phyloP scores from a whole-genome alignment of 345 rosid genomes.

The Rhodomyrtus tomentosa region DNA sequence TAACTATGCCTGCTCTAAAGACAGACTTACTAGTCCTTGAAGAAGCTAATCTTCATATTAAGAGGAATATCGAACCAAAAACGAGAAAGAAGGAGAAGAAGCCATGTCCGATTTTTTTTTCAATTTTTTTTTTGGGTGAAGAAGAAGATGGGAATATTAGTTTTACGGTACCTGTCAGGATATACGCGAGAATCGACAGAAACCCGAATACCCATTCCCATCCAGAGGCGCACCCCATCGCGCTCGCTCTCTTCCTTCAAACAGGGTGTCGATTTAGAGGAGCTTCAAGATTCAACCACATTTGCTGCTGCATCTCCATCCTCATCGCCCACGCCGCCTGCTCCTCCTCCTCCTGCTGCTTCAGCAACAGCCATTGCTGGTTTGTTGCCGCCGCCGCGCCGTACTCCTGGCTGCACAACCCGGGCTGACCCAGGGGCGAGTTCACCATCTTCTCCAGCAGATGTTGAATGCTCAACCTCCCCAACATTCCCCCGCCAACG shows the following conservation, averaged over 20 bases:
- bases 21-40: not conserved
- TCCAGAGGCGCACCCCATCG: not conserved
- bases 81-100: not conserved
- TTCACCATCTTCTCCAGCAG: constrained; percentile 27
- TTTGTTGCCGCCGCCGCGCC: constrained; percentile 20
- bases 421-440: constrained; percentile 33
- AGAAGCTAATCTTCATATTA: too few relatives aligned
- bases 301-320: not conserved
- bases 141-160: not conserved
- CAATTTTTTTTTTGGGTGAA: not conserved
- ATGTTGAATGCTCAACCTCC: constrained; percentile 33
- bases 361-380: not conserved
- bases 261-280: not conserved
- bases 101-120: not conserved
- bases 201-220: not conserved
- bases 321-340: not conserved
- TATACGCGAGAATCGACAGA: not conserved
- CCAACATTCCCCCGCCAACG: not conserved
- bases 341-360: not conserved
- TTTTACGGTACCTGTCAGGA: not conserved
- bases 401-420: constrained; percentile 23
- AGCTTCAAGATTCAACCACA: not conserved
- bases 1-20: not conserved
- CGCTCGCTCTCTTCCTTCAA: not conserved
- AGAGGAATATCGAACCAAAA: not conserved